Percentiles rank a stretch among this genome's conserved stretches.
These are phyloP conservation scores for Amoebophrya sp. DNA, from an alignment of 169 alveolate genomes.

Conservation along the genomic window DNA sequence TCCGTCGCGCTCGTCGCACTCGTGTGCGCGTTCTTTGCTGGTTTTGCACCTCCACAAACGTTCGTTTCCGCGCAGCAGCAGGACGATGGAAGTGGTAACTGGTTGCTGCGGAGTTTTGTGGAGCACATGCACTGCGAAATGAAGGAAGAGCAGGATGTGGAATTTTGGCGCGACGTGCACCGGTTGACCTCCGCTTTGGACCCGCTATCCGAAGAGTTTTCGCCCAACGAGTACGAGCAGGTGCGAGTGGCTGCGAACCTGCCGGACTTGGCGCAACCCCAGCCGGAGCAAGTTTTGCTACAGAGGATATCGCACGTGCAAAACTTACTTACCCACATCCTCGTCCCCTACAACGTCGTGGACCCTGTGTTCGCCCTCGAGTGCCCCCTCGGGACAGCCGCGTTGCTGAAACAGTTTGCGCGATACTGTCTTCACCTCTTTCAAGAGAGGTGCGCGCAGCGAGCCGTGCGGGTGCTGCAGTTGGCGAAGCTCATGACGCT, in stretches of 20 bases:
- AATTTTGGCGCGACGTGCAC: neutral
- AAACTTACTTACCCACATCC: neutral
- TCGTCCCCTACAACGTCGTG: constrained; percentile 19
- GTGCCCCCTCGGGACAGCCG: constrained; percentile 28
- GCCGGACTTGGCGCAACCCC: neutral
- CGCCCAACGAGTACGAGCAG: neutral
- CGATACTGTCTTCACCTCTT: neutral
- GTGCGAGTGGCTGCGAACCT: neutral
- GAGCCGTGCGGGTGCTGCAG: constrained; percentile 18
- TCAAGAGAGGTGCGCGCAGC: neutral
- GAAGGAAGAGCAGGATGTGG: neutral
- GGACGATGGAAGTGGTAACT: neutral
- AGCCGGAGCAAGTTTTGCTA: neutral
- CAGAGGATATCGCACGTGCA: neutral
- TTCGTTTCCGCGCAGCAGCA: neutral
- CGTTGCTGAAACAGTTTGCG: neutral
- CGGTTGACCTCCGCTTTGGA: neutral
- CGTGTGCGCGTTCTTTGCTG: no score
- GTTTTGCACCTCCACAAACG: no score
- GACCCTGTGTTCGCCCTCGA: constrained; percentile 28
- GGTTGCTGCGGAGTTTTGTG: neutral
- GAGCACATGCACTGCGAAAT: neutral
- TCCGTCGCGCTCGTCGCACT: no score
- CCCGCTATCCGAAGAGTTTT: neutral
- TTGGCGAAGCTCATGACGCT: constrained; percentile 28